Conservation (phyloP, 1,284 basidiomycete species). For the Ustilago curta region DNA sequence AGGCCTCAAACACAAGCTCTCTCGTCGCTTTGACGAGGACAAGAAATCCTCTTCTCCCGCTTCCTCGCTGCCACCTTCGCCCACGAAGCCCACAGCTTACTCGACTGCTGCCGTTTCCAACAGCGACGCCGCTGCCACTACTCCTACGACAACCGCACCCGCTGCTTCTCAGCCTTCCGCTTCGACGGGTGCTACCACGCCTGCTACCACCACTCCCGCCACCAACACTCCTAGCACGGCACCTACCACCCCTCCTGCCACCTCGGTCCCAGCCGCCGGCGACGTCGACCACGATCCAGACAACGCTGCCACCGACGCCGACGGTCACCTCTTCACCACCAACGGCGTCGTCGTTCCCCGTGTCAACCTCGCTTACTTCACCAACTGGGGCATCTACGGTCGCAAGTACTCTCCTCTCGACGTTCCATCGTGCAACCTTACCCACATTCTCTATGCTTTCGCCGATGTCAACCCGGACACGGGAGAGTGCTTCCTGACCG, state of each 20-base stretch:
- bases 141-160: constrained; percentile 7
- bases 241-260: constrained; percentile 9
- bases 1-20: constrained; percentile 50
- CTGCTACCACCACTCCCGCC: constrained; percentile 5
- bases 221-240: constrained; percentile 15
- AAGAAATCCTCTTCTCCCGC: constrained; percentile 23
- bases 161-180: constrained; percentile 13
- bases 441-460: constrained; percentile 87
- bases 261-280: constrained; percentile 5
- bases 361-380: constrained; percentile 56
- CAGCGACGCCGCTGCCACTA: constrained; percentile 5
- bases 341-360: constrained; percentile 45
- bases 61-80: constrained; percentile 43
- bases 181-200: constrained; percentile 12
- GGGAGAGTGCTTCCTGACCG: constrained; percentile 75
- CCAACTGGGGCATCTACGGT: constrained; percentile 89
- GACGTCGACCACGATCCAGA: neutral
- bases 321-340: constrained; percentile 36
- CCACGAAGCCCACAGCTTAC: constrained; percentile 33
- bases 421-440: constrained; percentile 79
- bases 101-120: constrained; percentile 6
- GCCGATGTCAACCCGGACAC: constrained; percentile 82
- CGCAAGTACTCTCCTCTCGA: constrained; percentile 79
- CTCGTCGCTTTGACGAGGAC: constrained; percentile 40
- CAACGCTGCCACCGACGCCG: constrained; percentile 10